Base-by-base conservation (phyloP, 1,284 basidiomycete species). In the Rhodotorula glutinis region DNA sequence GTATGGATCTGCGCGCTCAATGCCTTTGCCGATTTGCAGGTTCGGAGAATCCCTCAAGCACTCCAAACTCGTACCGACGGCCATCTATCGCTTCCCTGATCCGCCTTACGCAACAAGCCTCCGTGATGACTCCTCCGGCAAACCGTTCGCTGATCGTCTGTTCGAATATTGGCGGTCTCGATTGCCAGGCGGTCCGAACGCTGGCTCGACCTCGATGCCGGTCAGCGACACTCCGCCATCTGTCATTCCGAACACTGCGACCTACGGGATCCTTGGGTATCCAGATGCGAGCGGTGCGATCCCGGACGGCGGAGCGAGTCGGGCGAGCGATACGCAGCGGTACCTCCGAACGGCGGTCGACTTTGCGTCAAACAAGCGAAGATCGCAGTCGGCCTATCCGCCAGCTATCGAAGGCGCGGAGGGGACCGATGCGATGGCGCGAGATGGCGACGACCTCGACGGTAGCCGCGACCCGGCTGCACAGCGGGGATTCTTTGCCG, bases 61-160 rank as follows among this genome's bases (percentile, higher is more conserved):
- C 13, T 86, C 86, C 2, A 80, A 82, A 29, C 80, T 83, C 17
- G 80, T 82, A 9, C 80, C 90, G 2, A 81, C 84, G 14, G 78
- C 78, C 0, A 79, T 83, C 29, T 93, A 91, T 73, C 82, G 86
- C 66, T 93, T 90, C 85, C 89, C 90, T 0, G 71, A 76, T 2
- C 77, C 79, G 63, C 72, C 33, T 46, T 74, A 52, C 66, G 76
- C 51, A 46, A 63, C 73, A 60, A 7, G 52, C n/a, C 11, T 75
- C 41, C 33, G 69, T 63, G 33, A 74, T 61, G 25, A 56, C 53
- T 13, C 63, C 58, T 55, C 73, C 29, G 30, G 65, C 53, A 29
- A 40, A 3, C 46, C 74, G 46, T 71, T 73, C 69, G 41, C 66
- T 51, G 46, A 67, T 29, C 63, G 64, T 10, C 40, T 73, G 23